Evolutionary conservation across 441 rosid genomes (phyloP).

Genomic region (Macaranga tanarius): DNA sequence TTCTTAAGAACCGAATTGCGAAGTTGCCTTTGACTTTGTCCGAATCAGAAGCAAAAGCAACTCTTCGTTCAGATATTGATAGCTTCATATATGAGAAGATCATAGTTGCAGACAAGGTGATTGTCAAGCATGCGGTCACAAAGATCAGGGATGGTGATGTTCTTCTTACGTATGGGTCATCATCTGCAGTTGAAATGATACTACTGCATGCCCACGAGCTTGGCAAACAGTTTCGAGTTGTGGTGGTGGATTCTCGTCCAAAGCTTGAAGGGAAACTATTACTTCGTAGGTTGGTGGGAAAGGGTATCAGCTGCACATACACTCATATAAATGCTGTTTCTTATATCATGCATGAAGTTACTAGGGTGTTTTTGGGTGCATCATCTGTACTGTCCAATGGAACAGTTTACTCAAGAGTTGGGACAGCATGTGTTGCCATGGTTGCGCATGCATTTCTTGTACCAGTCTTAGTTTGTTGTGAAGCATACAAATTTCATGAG

Average conservation of each 20-base stretch:
- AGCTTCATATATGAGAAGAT: conserved; percentile 79
- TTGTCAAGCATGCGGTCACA: conserved; percentile 78
- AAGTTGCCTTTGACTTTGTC: conserved; percentile 59
- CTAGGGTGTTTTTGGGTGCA: conserved; percentile 83
- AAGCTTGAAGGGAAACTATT: conserved; percentile 80
- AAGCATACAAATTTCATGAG: conserved; percentile 87
- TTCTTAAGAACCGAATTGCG: conserved; percentile 67
- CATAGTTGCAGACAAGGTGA: conserved; percentile 62
- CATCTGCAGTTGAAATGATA: conserved; percentile 83
- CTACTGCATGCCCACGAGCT: conserved; percentile 75
- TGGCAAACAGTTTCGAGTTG: conserved; percentile 69
- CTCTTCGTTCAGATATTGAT: conserved; percentile 64
- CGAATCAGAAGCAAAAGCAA: conserved; percentile 69
- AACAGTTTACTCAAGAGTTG: conserved; percentile 83
- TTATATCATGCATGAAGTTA: conserved; percentile 87
- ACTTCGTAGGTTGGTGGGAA: conserved; percentile 77
- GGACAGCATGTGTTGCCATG: conserved; percentile 93
- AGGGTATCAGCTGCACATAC: conserved; percentile 78
- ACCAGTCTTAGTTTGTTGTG: conserved; percentile 92
- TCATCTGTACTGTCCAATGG: conserved; percentile 87
- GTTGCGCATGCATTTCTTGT: conserved; percentile 74
- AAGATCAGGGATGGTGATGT: conserved; percentile 89
- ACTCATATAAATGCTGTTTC: conserved; percentile 81
- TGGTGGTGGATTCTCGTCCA: conserved; percentile 82
- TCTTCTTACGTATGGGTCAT: conserved; percentile 75